Evolutionary conservation across 139 green algal species (phyloP).

Genomic region (Choricystis sp.): DNA sequence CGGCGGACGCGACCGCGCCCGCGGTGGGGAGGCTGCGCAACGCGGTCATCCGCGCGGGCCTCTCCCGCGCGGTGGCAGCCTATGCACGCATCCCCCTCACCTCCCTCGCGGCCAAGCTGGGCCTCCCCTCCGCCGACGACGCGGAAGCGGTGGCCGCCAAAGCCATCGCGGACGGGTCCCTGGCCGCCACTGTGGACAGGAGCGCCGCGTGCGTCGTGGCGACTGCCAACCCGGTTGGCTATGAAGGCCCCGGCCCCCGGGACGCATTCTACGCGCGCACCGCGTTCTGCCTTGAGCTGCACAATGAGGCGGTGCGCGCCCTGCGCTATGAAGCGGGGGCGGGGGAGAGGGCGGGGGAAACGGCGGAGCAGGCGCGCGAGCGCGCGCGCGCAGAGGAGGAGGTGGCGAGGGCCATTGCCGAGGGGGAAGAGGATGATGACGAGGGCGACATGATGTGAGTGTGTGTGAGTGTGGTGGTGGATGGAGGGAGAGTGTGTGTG

Average conservation of each 20-base stretch:
- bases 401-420: neutral
- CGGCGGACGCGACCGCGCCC: constrained; percentile 56
- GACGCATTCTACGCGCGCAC: constrained; percentile 86
- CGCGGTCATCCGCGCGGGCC: constrained; percentile 90
- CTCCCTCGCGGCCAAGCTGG: constrained; percentile 71
- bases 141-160: constrained; percentile 90
- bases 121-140: constrained; percentile 57
- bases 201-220: constrained; percentile 37
- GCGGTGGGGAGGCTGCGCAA: constrained; percentile 81
- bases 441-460: constrained; percentile 52
- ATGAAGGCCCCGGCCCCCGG: constrained; percentile 11
- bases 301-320: constrained; percentile 74
- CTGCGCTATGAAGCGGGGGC: constrained; percentile 23
- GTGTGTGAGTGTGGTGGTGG: constrained; percentile 34
- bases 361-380: neutral
- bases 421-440: constrained; percentile 21
- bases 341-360: constrained; percentile 5
- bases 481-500: constrained; percentile 3
- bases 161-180: constrained; percentile 72
- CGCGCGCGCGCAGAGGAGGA: constrained; percentile 1
- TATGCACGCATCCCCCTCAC: constrained; percentile 86
- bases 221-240: constrained; percentile 47
- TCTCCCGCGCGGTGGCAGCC: constrained; percentile 79
- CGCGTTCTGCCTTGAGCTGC: constrained; percentile 91
- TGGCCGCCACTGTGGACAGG: constrained; percentile 80